A percentile compares a stretch with the other conserved stretches of the same genome.
Evolutionary conservation across 1,139 yeast genomes (phyloP).

Genomic region (Eremothecium sinecaudum): DNA sequence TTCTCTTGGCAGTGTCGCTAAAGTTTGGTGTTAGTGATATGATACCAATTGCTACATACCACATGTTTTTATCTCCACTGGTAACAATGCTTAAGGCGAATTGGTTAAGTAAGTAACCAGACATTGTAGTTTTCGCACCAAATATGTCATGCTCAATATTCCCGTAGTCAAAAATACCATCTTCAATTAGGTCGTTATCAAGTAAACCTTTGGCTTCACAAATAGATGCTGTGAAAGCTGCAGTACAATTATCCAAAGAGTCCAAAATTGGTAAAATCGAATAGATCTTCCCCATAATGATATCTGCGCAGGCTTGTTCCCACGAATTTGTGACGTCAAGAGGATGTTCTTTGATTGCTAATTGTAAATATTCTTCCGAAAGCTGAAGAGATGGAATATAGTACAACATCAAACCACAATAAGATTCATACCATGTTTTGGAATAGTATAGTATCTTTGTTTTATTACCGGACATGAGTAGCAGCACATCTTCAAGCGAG

Average conservation of each 20-base stretch:
- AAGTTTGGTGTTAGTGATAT: slow-evolving; percentile 34
- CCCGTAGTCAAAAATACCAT: slow-evolving; percentile 14
- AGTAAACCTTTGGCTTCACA: slow-evolving; percentile 58
- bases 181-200: slow-evolving; percentile 32
- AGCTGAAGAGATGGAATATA: slow-evolving; percentile 47
- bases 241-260: slow-evolving; percentile 54
- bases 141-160: slow-evolving; percentile 26
- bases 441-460: slow-evolving; percentile 24
- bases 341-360: slow-evolving; percentile 31
- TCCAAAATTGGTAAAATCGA: slow-evolving; percentile 55
- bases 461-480: slow-evolving; percentile 24
- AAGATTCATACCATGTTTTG: slow-evolving; percentile 61
- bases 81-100: slow-evolving; percentile 42
- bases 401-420: slow-evolving; percentile 51
- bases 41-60: slow-evolving; percentile 61
- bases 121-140: slow-evolving; percentile 38
- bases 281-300: slow-evolving; percentile 50
- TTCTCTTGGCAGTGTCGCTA: slow-evolving; percentile 30
- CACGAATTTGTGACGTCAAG: slow-evolving; percentile 38
- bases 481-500: slow-evolving; percentile 21
- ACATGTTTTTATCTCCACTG: slow-evolving; percentile 36
- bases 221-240: slow-evolving; percentile 56
- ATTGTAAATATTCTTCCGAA: slow-evolving; percentile 36
- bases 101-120: slow-evolving; percentile 51
- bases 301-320: slow-evolving; percentile 55